phyloP scores from a whole-genome alignment of 495 filamentous ascomycete genomes.

The Parathielavia appendiculata region DNA sequence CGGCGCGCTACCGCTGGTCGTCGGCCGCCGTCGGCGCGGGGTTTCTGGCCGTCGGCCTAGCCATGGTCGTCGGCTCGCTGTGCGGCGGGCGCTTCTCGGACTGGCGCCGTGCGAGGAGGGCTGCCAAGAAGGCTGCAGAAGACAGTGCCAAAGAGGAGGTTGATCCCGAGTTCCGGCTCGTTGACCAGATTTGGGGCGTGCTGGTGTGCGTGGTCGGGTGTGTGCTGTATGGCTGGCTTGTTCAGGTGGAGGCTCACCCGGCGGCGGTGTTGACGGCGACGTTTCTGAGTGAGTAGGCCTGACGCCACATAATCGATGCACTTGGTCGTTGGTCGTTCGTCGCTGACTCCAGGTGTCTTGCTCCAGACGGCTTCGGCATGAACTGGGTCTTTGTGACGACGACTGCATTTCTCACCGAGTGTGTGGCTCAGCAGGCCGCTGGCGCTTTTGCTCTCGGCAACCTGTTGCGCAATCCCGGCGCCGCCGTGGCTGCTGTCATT shows the following conservation, averaged over 20 bases:
- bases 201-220: slow-evolving; percentile 8
- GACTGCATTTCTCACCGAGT: slow-evolving; percentile 17
- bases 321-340: neutral
- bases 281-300: slow-evolving; percentile 8
- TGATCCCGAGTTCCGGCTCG: slow-evolving; percentile 16
- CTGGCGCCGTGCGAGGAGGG: slow-evolving; percentile 13
- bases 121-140: neutral
- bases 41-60: slow-evolving; percentile 14
- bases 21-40: slow-evolving; percentile 13
- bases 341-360: neutral
- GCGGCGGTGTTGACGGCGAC: slow-evolving; percentile 9
- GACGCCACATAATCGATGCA: too few species aligned
- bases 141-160: too few species aligned
- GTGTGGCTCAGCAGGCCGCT: slow-evolving; percentile 16
- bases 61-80: slow-evolving; percentile 15
- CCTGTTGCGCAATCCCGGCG: slow-evolving; percentile 15
- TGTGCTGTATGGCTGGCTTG: slow-evolving; percentile 14
- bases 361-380: slow-evolving; percentile 16
- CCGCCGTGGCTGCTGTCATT: slow-evolving; percentile 10
- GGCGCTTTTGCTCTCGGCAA: slow-evolving; percentile 18
- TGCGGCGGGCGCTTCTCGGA: slow-evolving; percentile 17
- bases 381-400: slow-evolving; percentile 21
- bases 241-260: neutral
- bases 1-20: slow-evolving; percentile 11
- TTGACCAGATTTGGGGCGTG: slow-evolving; percentile 20